A percentile compares a stretch with the other conserved stretches of the same genome.
Evolutionary conservation across 2,329 filamentous ascomycete species (phyloP).

Genomic region (Bipolaris zeicola): DNA sequence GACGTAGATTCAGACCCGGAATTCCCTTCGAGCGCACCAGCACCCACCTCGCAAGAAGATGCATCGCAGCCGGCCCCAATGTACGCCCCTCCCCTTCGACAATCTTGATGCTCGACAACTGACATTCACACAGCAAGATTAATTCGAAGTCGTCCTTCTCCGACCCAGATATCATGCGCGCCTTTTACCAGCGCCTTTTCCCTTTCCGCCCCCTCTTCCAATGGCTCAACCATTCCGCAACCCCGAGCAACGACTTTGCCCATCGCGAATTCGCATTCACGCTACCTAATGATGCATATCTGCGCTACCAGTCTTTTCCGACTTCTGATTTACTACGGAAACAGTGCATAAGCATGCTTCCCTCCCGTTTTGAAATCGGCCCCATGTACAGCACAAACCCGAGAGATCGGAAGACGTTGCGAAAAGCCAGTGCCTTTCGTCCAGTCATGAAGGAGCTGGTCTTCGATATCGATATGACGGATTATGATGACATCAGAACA

Average conservation of each 20-base stretch:
- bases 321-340: constrained; percentile 79
- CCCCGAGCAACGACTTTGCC: constrained; percentile 83
- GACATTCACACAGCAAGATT: constrained; percentile 32
- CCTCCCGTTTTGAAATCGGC: constrained; percentile 95
- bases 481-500: constrained; percentile 95
- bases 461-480: constrained; percentile 99
- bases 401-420: constrained; percentile 85
- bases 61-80: constrained; percentile 45
- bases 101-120: constrained; percentile 17
- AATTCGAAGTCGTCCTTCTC: constrained; percentile 56
- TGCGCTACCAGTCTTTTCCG: constrained; percentile 84
- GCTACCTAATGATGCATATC: constrained; percentile 87
- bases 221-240: constrained; percentile 94
- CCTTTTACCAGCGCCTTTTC: constrained; percentile 94
- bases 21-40: constrained; percentile 61
- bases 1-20: constrained; percentile 63
- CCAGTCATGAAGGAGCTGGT: constrained; percentile 92
- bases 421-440: constrained; percentile 80
- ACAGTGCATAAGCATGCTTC: constrained; percentile 85
- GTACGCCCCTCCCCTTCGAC: constrained; percentile 37
- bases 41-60: constrained; percentile 51
- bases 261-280: constrained; percentile 97
- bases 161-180: constrained; percentile 84
- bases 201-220: constrained; percentile 95
- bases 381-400: constrained; percentile 96